Percentiles rank a stretch among this genome's conserved stretches.
Evolutionary conservation across 495 filamentous ascomycete species (phyloP).

Genomic region (Aspergillus kassunensis): DNA sequence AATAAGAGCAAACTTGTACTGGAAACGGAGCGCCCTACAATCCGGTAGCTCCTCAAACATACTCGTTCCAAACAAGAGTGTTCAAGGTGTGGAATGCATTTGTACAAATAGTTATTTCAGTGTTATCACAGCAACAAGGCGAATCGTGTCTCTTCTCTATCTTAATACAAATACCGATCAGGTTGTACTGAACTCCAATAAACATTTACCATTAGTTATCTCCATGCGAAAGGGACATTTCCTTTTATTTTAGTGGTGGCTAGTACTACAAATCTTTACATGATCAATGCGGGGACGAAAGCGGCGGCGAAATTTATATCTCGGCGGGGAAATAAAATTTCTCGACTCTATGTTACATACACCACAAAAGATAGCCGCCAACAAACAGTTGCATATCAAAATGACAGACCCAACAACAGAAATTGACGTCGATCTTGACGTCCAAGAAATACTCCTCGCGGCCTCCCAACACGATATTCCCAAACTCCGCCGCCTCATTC

Average conservation of each 20-base stretch:
- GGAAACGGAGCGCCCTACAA: background rate
- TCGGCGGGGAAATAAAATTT: constrained; percentile 11
- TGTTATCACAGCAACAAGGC: constrained; percentile 26
- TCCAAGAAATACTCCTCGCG: constrained; percentile 66
- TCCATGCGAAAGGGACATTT: too few relatives aligned
- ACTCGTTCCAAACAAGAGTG: constrained; percentile 7
- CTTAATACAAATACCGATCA: background rate
- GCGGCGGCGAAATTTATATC: constrained; percentile 30
- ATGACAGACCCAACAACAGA: constrained; percentile 28
- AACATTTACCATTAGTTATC: too few relatives aligned
- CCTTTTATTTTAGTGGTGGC: too few relatives aligned
- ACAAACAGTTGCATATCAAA: too few relatives aligned
- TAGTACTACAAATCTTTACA: background rate
- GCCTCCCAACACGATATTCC: constrained; percentile 77
- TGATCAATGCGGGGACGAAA: constrained; percentile 26
- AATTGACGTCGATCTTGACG: constrained; percentile 41
- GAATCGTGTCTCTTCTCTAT: constrained; percentile 43
- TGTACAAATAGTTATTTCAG: constrained; percentile 45
- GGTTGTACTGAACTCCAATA: background rate
- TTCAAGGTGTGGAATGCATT: constrained; percentile 25
- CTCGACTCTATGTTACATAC: background rate
- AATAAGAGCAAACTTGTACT: constrained; percentile 26
- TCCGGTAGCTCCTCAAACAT: background rate
- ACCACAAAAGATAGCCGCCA: too few relatives aligned
- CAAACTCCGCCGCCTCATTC: constrained; percentile 69